Evolutionary conservation across 2,329 filamentous ascomycete genomes (phyloP).

Genomic region (Neospermospora avenae): DNA sequence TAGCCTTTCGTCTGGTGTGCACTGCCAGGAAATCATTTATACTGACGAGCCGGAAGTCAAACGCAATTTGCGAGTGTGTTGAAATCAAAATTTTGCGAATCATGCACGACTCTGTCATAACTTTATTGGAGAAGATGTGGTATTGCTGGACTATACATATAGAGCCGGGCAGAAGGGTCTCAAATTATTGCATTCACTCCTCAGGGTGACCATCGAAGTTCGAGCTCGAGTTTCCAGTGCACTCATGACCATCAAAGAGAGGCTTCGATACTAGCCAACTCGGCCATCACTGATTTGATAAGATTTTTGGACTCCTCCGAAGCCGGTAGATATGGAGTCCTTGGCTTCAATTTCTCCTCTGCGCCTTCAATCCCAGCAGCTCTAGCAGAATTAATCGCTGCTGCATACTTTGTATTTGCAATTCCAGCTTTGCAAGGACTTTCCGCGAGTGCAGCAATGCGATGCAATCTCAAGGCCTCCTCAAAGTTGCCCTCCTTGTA

Average conservation of each 20-base stretch:
- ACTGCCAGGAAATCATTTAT: too few relatives aligned
- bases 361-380: conserved; percentile 49
- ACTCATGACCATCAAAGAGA: conserved; percentile 11
- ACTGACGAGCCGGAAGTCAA: too few relatives aligned
- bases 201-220: too few relatives aligned
- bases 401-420: conserved; percentile 52
- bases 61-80: too few relatives aligned
- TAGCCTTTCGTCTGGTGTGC: too few relatives aligned
- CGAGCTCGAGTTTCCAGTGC: not conserved
- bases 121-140: too few relatives aligned
- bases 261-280: conserved; percentile 6
- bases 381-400: conserved; percentile 46
- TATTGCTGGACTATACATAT: too few relatives aligned
- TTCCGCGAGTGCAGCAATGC: conserved; percentile 50
- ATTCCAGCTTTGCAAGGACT: conserved; percentile 51
- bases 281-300: conserved; percentile 27
- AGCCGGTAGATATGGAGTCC: conserved; percentile 47
- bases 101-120: too few relatives aligned
- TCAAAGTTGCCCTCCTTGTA: conserved; percentile 45
- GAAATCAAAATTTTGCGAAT: too few relatives aligned
- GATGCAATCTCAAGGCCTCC: conserved; percentile 50
- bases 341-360: conserved; percentile 45
- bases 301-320: conserved; percentile 32
- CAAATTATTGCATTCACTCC: too few relatives aligned
- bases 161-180: too few relatives aligned